Evolutionary conservation across 2,329 filamentous ascomycete species (phyloP), one percentile per base, ranked within the genome.

Genomic region (Cyanodermella asteris): DNA sequence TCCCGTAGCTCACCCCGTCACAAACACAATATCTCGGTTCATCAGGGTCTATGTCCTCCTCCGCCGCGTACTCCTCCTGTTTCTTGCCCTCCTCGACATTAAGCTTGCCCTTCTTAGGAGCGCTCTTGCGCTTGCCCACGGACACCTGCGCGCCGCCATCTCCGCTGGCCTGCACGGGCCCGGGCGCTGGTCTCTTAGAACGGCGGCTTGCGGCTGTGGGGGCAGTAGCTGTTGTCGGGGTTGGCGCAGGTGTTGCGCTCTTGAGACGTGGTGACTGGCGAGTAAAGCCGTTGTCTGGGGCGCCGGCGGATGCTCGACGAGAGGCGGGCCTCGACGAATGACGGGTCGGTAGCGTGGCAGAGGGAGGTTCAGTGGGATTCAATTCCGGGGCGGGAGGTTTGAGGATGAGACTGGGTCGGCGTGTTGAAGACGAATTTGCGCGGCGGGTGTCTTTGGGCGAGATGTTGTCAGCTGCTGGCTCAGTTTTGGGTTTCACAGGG

Each of bases 11-110:
- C 11, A 72, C 63, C 35, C 70, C 64, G 19, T 60, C 60, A 36
- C 67, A 72, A 20, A 68, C 42, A 40, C 67, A 72, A 39, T 72
- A 72, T n/a, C 59, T 48, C 10, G 61, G 58, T 43, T 72, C 67
- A 28, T 68, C 54, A 0, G 64, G 61, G 39, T 71, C 64, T 29
- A 71, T 60, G 18, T 53, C 34, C 1, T 55, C 52, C 1, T 52
- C 55, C 24, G 56, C 56, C 16, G 53, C 32, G 25, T 57, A 51
- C 30, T 57, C 50, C 26, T 58, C 55, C 17, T 51, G 47, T 13
- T 52, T 50, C 15, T 48, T 39, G 25, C 50, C 49, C 27, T 47
- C 45, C 31, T 42, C 35, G n/a, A n/a, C n/a, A n/a, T n/a, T n/a
- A n/a, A n/a, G n/a, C 15, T 28, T 32, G 7, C 26, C 31, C 37